These are phyloP conservation scores for Diaporthe destruens DNA, from an alignment of 2,329 filamentous ascomycete genomes.

Conservation along the genomic window DNA sequence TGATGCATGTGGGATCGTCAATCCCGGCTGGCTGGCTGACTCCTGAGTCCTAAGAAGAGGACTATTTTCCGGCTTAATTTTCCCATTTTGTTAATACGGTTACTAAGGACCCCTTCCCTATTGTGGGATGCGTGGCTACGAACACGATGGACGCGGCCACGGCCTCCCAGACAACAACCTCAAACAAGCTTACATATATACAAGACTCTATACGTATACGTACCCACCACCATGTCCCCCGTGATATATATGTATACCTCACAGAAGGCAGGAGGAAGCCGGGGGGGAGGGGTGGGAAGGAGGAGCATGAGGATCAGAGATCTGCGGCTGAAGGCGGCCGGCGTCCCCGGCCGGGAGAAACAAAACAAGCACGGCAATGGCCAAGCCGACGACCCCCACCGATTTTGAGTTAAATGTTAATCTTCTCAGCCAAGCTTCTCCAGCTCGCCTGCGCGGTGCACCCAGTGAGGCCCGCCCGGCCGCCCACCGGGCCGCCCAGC, in stretches of 20 bases:
- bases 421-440: not conserved
- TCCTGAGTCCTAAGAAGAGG: not conserved
- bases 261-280: not conserved
- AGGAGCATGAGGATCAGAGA: not conserved
- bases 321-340: not conserved
- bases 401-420: slow-evolving; percentile 10
- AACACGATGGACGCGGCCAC: not conserved
- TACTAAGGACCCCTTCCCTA: not conserved
- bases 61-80: not conserved
- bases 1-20: not conserved
- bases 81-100: not conserved
- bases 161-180: slow-evolving; percentile 14
- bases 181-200: slow-evolving; percentile 11
- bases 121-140: not conserved
- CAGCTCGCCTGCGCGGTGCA: not conserved
- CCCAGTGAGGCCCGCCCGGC: not conserved
- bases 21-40: not conserved
- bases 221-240: not conserved
- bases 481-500: not conserved
- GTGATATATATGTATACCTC: not conserved
- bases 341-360: not conserved
- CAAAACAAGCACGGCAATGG: not conserved
- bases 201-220: not conserved
- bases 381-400: not conserved
- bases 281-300: too few species aligned